Conservation (phyloP, 768 basidiomycete genomes). For the Udeniomyces megalosporus region DNA sequence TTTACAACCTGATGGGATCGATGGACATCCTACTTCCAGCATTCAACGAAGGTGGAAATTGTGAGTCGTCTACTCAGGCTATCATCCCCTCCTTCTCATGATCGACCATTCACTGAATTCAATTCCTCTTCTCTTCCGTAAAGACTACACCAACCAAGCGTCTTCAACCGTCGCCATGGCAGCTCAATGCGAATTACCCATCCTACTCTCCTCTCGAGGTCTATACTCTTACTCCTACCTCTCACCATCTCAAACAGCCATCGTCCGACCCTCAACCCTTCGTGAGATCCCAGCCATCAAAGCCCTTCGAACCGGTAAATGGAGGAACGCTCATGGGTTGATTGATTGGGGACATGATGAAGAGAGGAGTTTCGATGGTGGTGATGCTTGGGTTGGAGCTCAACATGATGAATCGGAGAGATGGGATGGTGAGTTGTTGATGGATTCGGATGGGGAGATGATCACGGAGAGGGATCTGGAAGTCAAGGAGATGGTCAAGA, state of each 20-base stretch:
- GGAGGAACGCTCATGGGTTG: no score
- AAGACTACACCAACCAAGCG: background rate
- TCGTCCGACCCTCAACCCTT: background rate
- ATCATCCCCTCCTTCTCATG: no score
- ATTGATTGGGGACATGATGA: no score
- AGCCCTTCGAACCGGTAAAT: background rate
- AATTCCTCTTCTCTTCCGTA: no score
- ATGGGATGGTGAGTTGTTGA: no score
- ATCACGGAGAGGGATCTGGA: no score
- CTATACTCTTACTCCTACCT: background rate
- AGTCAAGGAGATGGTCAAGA: no score
- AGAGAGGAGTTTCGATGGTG: no score
- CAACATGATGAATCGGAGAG: no score
- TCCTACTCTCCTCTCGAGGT: background rate
- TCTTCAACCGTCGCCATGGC: constrained; percentile 1
- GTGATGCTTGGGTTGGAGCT: no score
- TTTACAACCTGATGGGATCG: background rate
- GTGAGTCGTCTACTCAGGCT: background rate
- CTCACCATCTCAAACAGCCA: background rate
- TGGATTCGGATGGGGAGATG: no score
- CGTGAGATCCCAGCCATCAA: background rate
- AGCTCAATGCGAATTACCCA: background rate
- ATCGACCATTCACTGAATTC: no score
- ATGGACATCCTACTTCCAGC: background rate
- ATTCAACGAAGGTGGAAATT: background rate